Evolutionary conservation across 2,329 filamentous ascomycete species (phyloP).

Genomic region (Diaporthe destruens): DNA sequence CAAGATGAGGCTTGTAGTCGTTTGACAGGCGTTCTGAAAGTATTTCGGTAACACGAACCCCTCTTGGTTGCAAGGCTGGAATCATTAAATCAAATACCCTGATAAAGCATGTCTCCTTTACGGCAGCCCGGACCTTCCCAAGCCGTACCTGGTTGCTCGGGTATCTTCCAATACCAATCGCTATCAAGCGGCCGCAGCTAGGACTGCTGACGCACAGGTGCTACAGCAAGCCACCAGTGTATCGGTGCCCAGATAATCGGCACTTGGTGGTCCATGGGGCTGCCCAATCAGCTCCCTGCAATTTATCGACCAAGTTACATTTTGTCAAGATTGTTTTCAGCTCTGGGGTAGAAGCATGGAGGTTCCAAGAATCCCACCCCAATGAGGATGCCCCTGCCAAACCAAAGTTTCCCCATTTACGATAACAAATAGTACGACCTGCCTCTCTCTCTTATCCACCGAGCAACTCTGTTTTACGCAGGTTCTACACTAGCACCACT

Average conservation of each 20-base stretch:
- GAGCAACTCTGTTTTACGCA: background rate
- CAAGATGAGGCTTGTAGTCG: background rate
- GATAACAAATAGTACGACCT: background rate
- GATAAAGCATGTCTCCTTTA: background rate
- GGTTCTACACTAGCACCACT: background rate
- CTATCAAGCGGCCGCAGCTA: background rate
- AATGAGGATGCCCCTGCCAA: background rate
- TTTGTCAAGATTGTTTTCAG: background rate
- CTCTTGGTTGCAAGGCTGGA: background rate
- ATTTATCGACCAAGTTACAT: background rate
- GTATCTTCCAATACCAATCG: background rate
- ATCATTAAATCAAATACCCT: background rate
- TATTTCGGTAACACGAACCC: background rate
- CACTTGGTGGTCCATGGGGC: background rate
- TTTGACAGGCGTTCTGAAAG: background rate
- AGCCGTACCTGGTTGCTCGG: too few relatives aligned
- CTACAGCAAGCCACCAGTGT: background rate
- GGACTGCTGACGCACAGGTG: background rate
- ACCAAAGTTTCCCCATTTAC: slow-evolving; percentile 23
- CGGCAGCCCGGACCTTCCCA: background rate
- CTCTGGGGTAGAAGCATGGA: background rate
- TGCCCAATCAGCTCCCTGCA: background rate
- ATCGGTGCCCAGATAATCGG: slow-evolving; percentile 1
- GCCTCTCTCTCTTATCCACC: background rate
- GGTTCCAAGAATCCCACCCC: background rate